Evolutionary conservation across 2,329 filamentous ascomycete species (phyloP), one percentile per base, ranked within the genome.

Genomic region (Penicillium verrucosum): DNA sequence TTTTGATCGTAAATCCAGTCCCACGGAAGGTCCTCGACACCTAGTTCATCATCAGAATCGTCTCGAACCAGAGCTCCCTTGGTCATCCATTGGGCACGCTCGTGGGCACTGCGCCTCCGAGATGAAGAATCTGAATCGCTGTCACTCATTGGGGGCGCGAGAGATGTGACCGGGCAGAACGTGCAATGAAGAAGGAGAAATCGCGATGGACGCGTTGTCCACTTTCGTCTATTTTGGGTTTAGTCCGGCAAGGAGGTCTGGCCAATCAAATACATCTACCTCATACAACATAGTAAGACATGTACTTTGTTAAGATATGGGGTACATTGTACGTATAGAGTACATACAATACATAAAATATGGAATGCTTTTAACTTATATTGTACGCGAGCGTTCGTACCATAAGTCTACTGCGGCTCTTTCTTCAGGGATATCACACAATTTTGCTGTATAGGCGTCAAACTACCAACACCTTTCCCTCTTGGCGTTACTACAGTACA

Each of bases 21-120:
- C 90, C 90, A 94, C 0, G 87, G 84, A 44, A 82, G 77, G 66
- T 91, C 89, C 48, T 89, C 86, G 36, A 82, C 79, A 29, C 86
- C 88, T 25, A 95, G 83, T 72, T 96, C 93, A 73, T 96, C 92
- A 71, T 96, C 92, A 0, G 90, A 95, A 71, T 96, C 89, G 59
- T 94, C 89, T 66, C 89, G 82, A 7, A 79, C 75, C 11, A 92
- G 80, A 30, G 87, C 88, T 44, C 85, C 84, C 63, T 73, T 85
- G 58, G 75, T 81, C 57, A 87, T 78, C 68, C 79, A 80, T 66
- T 76, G 77, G 42, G 77, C 75, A 32, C 72, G 72, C 60, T 76
- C 71, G 45, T 65, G 68, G 38, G 68, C 65, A 58, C 63, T 69
- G 34, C 54, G 65, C 21, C 60, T 58, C 34, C 62, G 45, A 5